Conservation (phyloP, 371 early-diverging fungal species). For the Entomophthora muscae region DNA sequence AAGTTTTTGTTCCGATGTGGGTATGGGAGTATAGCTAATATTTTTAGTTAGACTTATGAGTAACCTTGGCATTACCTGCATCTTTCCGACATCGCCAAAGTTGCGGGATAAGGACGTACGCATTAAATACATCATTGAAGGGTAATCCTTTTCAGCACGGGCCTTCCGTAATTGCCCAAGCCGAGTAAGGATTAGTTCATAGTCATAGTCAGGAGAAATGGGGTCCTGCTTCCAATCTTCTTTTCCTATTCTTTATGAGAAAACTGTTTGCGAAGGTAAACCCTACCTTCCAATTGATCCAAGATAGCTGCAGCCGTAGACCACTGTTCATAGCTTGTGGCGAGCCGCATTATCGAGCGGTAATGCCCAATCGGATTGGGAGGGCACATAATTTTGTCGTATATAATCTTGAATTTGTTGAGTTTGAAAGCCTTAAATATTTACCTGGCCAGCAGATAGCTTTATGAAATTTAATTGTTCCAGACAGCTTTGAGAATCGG, state of each 20-base stretch:
- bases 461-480: not conserved
- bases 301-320: conserved; percentile 39
- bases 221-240: conserved; percentile 55
- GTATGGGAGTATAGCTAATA: conserved; percentile 47
- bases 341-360: conserved; percentile 12
- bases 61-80: conserved; percentile 34
- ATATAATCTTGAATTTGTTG: not conserved
- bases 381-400: not conserved
- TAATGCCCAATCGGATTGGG: conserved; percentile 1
- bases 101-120: conserved; percentile 61
- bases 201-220: conserved; percentile 51
- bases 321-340: conserved; percentile 63
- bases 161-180: conserved; percentile 35
- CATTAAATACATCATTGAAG: conserved; percentile 45
- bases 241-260: conserved; percentile 20
- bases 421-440: not conserved
- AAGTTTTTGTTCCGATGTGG: conserved; percentile 53
- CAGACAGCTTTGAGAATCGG: not conserved
- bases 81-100: conserved; percentile 65
- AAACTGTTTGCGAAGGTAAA: not conserved
- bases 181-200: conserved; percentile 46
- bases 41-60: too few relatives aligned
- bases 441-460: not conserved
- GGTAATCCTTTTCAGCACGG: conserved; percentile 31
- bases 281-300: conserved; percentile 42